Evolutionary conservation across 768 basidiomycete species (phyloP), one percentile per base, ranked within the genome.

Genomic region (Agrocybe chaxingu): DNA sequence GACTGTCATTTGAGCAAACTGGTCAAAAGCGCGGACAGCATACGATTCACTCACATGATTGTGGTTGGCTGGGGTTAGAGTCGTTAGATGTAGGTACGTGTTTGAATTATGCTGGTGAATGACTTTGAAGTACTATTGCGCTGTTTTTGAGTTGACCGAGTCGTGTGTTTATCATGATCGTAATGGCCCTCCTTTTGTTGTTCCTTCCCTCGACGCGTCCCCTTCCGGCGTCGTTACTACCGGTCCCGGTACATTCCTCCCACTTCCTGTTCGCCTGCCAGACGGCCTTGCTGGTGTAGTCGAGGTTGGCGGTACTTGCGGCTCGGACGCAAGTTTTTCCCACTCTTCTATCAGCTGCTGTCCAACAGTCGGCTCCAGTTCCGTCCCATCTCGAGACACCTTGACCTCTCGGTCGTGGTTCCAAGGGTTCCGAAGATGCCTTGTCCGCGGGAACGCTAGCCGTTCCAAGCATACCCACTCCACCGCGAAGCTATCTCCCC

Each of bases 361-460:
- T 19, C 89, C 90, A 10, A 90, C 79, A 1, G 60, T 61, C 2
- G 94, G 92, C 63, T 98, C 95, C 13, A 98, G 65, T 63, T 98
- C 95, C 1, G 94, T 97, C 12, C 95, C 95, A 63, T 95, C 92
- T 42, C 90, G 74, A 9, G 89, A 92, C 7, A 90, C 82, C 71
- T 90, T 88, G 40, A 90, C 77, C 60, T 89, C 85, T 44, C 81
- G 72, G 51, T 88, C 89, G 56, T 91, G 82, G 58, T 98, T 98
- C 93, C 94, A 98, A 2, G 87, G 86, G 63, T 98, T 98, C 37
- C 90, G 82, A 45, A 97, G 66, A 62, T 92, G 87, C 24, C 85
- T 78, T 32, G 87, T 87, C 40, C 80, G 80, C 54, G 74, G 68
- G 67, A 98, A 98, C 0, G 91, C 83, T 2, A 98, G 64, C 2